phyloP scores from a whole-genome alignment of 352 stramenopile species.

The Globisporangium solare region DNA sequence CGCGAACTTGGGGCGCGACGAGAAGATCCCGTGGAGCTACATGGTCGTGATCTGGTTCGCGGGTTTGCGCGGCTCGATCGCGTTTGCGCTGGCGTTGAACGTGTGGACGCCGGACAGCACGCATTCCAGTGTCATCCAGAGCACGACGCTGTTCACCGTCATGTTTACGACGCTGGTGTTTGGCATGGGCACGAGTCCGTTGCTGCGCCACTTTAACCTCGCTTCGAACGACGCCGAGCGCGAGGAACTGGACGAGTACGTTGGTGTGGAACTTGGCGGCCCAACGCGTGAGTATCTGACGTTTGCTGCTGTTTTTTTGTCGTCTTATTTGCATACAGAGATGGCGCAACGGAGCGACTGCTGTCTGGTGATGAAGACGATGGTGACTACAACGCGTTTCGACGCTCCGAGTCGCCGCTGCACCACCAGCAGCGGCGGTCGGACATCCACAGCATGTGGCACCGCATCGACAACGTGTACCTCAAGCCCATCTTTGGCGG shows the following conservation, averaged over 20 bases:
- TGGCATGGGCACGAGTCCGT: conserved; percentile 64
- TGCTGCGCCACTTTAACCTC: conserved; percentile 55
- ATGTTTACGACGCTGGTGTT: conserved; percentile 82
- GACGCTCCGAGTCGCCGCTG: conserved; percentile 9
- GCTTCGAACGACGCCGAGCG: conserved; percentile 35
- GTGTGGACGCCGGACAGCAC: conserved; percentile 50
- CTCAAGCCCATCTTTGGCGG: conserved; percentile 71
- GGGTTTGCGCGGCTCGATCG: conserved; percentile 90
- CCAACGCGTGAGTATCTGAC: background rate
- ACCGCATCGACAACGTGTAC: conserved; percentile 63
- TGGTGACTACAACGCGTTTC: conserved; percentile 43
- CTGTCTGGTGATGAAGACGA: conserved; percentile 50
- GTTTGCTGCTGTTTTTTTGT: background rate
- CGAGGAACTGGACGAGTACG: conserved; percentile 46
- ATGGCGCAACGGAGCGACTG: conserved; percentile 45
- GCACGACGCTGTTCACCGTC: conserved; percentile 74
- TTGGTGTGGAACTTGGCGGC: conserved; percentile 2
- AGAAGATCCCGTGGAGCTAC: conserved; percentile 72
- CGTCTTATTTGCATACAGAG: conserved; percentile 16
- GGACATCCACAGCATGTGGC: conserved; percentile 61
- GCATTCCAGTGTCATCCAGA: conserved; percentile 69
- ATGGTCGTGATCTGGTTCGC: conserved; percentile 92
- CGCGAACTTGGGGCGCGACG: conserved; percentile 57
- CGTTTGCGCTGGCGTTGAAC: conserved; percentile 84
- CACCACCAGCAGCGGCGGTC: conserved; percentile 25